Evolutionary conservation across 768 basidiomycete species (phyloP).

Genomic region (Hypholoma fasciculare): DNA sequence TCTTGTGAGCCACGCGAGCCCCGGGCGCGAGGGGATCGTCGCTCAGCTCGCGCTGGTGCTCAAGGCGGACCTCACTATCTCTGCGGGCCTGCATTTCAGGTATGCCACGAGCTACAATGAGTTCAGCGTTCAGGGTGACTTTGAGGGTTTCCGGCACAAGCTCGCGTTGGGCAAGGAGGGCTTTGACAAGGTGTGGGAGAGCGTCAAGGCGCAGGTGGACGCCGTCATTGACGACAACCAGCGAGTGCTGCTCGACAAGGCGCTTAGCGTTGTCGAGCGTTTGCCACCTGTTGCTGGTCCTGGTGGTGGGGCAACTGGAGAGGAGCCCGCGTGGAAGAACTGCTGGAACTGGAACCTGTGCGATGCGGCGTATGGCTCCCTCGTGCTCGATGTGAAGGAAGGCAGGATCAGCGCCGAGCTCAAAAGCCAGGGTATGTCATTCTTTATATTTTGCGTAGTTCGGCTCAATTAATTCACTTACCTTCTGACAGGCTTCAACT

Average conservation of each 20-base stretch:
- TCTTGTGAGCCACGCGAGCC: slow-evolving; percentile 88
- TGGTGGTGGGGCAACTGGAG: slow-evolving; percentile 55
- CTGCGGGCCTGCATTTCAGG: slow-evolving; percentile 96
- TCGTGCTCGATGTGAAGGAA: slow-evolving; percentile 88
- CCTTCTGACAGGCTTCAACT: slow-evolving; percentile 79
- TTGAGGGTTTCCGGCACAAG: slow-evolving; percentile 85
- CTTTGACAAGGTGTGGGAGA: slow-evolving; percentile 94
- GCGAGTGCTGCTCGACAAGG: slow-evolving; percentile 85
- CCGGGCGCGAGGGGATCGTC: slow-evolving; percentile 91
- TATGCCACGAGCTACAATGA: slow-evolving; percentile 97
- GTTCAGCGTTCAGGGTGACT: slow-evolving; percentile 89
- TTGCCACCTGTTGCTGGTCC: slow-evolving; percentile 61
- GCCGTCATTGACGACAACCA: slow-evolving; percentile 90
- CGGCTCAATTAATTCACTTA: neutral
- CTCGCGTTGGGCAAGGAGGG: slow-evolving; percentile 72
- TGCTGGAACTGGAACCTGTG: slow-evolving; percentile 99
- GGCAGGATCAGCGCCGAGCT: slow-evolving; percentile 91
- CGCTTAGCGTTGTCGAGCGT: slow-evolving; percentile 79
- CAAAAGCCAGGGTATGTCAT: slow-evolving; percentile 78
- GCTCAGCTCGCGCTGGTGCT: slow-evolving; percentile 86
- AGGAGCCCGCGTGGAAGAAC: slow-evolving; percentile 97
- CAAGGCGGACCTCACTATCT: slow-evolving; percentile 93
- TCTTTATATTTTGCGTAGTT: neutral
- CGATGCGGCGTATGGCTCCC: slow-evolving; percentile 90
- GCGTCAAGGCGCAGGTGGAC: slow-evolving; percentile 89